Conservation (phyloP, 108 stramenopile species). For the Skeletonema costatum region DNA sequence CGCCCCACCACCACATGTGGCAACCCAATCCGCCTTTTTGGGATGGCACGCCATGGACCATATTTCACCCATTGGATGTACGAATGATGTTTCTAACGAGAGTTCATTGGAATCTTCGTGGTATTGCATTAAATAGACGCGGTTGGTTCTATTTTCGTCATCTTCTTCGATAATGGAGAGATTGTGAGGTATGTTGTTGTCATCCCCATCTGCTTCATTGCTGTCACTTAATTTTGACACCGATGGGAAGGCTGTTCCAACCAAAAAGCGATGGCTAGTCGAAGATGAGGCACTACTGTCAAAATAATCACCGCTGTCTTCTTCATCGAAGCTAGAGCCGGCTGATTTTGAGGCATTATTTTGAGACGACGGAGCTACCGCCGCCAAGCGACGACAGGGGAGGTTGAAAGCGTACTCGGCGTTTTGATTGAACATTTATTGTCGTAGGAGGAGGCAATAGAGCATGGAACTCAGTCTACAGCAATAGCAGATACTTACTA, state of each 20-base stretch:
- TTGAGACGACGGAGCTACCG: slow-evolving; percentile 24
- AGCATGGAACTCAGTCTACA: neutral
- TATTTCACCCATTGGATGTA: slow-evolving; percentile 49
- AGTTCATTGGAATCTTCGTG: slow-evolving; percentile 56
- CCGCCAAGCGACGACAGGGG: slow-evolving; percentile 41
- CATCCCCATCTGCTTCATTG: slow-evolving; percentile 5
- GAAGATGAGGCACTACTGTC: slow-evolving; percentile 4
- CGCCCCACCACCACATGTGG: slow-evolving; percentile 52
- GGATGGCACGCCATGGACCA: slow-evolving; percentile 45
- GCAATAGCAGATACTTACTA: too few species aligned
- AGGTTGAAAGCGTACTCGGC: slow-evolving; percentile 41
- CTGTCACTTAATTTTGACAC: slow-evolving; percentile 21
- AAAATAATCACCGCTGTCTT: neutral
- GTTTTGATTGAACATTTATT: slow-evolving; percentile 30
- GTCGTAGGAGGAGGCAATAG: neutral
- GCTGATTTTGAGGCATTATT: neutral
- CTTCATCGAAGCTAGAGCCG: neutral
- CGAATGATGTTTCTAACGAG: slow-evolving; percentile 14
- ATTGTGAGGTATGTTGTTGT: neutral
- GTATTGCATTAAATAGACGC: slow-evolving; percentile 36
- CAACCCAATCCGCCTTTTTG: slow-evolving; percentile 21
- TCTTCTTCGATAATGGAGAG: slow-evolving; percentile 16
- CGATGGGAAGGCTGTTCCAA: slow-evolving; percentile 19
- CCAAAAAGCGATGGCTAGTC: slow-evolving; percentile 10
- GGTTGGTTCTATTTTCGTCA: slow-evolving; percentile 35